A percentile compares a stretch with the other conserved stretches of the same genome.
phyloP scores from a whole-genome alignment of 106 monocot species.

The Platanthera guangdongensis region DNA sequence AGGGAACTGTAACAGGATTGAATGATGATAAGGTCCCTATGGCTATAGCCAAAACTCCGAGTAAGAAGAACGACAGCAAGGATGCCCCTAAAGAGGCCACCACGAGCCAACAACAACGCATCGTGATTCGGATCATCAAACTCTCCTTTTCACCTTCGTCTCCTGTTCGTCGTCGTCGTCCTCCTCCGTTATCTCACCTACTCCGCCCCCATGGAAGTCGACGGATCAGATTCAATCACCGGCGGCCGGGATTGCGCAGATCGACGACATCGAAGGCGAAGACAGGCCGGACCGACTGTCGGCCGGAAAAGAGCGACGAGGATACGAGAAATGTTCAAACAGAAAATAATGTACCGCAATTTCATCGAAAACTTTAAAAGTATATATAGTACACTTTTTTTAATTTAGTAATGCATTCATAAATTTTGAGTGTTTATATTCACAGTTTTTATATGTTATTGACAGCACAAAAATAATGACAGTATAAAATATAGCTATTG shows the following conservation, averaged over 20 bases:
- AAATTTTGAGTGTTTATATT: too few species aligned
- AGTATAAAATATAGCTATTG: too few species aligned
- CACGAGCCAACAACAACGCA: constrained; percentile 35
- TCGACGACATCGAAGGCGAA: not conserved
- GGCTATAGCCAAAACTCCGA: constrained; percentile 44
- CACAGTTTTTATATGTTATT: too few species aligned
- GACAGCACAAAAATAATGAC: too few species aligned
- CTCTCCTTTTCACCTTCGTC: constrained; percentile 5
- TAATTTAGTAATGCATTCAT: too few species aligned
- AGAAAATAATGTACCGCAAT: too few species aligned
- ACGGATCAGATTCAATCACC: not conserved
- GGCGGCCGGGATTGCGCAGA: not conserved
- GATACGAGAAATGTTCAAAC: too few species aligned
- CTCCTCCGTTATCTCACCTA: constrained; percentile 8
- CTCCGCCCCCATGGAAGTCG: constrained; percentile 1
- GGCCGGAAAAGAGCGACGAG: too few species aligned
- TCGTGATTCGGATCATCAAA: constrained; percentile 9
- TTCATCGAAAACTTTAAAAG: too few species aligned
- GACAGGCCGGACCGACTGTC: too few species aligned
- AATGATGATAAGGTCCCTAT: constrained; percentile 43
- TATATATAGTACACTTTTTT: too few species aligned
- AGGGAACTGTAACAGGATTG: constrained; percentile 39
- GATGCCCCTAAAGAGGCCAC: constrained; percentile 33
- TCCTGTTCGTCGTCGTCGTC: constrained; percentile 6
- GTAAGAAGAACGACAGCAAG: constrained; percentile 42